Conservation (phyloP, 2,329 filamentous ascomycete species). For the Xenosphaeropsis pyriputrescens region DNA sequence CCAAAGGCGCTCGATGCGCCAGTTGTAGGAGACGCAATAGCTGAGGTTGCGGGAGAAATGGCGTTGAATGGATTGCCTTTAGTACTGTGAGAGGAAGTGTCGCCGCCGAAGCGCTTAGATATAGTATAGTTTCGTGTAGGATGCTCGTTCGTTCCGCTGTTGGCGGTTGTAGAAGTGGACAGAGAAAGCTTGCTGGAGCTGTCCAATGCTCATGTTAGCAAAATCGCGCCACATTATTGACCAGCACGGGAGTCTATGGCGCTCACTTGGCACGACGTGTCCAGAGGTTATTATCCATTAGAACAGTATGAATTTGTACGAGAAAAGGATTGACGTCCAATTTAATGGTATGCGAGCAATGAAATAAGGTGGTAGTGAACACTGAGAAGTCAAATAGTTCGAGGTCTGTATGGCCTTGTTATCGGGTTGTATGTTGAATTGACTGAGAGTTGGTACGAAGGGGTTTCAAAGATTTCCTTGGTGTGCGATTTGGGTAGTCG, state of each 20-base stretch:
- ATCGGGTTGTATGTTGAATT: too few relatives aligned
- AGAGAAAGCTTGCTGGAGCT: slow-evolving; percentile 70
- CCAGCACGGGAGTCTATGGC: slow-evolving; percentile 9
- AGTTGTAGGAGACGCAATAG: slow-evolving; percentile 60
- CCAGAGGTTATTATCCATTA: slow-evolving; percentile 37
- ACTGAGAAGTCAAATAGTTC: too few relatives aligned
- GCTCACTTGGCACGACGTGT: slow-evolving; percentile 68
- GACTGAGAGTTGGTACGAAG: too few relatives aligned
- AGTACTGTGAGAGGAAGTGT: slow-evolving; percentile 59
- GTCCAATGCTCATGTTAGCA: slow-evolving; percentile 9
- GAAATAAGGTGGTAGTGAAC: neutral
- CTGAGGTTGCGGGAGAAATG: slow-evolving; percentile 54
- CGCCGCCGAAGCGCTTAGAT: slow-evolving; percentile 62
- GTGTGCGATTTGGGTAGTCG: too few relatives aligned
- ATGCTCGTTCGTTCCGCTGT: slow-evolving; percentile 25
- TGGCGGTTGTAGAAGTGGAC: slow-evolving; percentile 44
- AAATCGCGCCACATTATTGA: slow-evolving; percentile 3
- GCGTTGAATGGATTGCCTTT: slow-evolving; percentile 65
- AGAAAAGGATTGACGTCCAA: slow-evolving; percentile 1
- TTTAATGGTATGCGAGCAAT: neutral
- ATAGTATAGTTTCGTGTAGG: slow-evolving; percentile 47
- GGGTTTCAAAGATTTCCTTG: too few relatives aligned
- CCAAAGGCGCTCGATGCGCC: slow-evolving; percentile 82
- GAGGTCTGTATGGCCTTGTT: too few relatives aligned
- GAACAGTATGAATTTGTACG: neutral